Percentiles rank a stretch among this genome's conserved stretches.
Evolutionary conservation across 805 yeast genomes (phyloP).

Genomic region (Monosporozyma aerobia): DNA sequence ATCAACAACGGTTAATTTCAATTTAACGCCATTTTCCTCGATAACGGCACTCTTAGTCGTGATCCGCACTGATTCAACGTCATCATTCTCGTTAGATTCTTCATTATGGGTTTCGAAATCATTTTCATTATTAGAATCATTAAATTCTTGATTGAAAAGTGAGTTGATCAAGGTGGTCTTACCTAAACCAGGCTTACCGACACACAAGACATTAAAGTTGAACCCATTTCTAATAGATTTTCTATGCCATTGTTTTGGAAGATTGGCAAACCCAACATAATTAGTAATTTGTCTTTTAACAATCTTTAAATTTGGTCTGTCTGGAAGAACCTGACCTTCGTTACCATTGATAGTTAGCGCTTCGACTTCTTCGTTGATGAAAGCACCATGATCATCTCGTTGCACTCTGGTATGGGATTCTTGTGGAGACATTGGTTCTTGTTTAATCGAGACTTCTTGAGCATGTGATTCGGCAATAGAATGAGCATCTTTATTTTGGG

Average conservation of each 20-base stretch:
- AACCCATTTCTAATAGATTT: slow-evolving; percentile 86
- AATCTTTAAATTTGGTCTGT: slow-evolving; percentile 42
- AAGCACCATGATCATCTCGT: background rate
- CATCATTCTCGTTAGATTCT: slow-evolving; percentile 3
- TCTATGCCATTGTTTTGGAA: slow-evolving; percentile 98
- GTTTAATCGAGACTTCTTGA: background rate
- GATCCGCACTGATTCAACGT: slow-evolving; percentile 38
- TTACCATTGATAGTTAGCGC: background rate
- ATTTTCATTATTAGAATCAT: slow-evolving; percentile 5
- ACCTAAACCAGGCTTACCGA: slow-evolving; percentile 88
- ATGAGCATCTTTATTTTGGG: background rate
- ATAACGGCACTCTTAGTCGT: slow-evolving; percentile 59
- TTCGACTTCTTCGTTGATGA: background rate
- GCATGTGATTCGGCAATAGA: background rate
- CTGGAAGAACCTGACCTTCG: slow-evolving; percentile 25
- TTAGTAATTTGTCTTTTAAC: slow-evolving; percentile 80
- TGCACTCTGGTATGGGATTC: background rate
- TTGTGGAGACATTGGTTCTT: background rate
- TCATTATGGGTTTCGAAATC: slow-evolving; percentile 6
- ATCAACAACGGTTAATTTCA: slow-evolving; percentile 74
- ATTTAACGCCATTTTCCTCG: slow-evolving; percentile 88
- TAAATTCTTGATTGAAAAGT: slow-evolving; percentile 59
- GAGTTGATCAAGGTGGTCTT: slow-evolving; percentile 89
- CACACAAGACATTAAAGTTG: slow-evolving; percentile 77
- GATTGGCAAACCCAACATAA: slow-evolving; percentile 92